Conservation (phyloP, 768 basidiomycete genomes). For the Tremella fuciformis region DNA sequence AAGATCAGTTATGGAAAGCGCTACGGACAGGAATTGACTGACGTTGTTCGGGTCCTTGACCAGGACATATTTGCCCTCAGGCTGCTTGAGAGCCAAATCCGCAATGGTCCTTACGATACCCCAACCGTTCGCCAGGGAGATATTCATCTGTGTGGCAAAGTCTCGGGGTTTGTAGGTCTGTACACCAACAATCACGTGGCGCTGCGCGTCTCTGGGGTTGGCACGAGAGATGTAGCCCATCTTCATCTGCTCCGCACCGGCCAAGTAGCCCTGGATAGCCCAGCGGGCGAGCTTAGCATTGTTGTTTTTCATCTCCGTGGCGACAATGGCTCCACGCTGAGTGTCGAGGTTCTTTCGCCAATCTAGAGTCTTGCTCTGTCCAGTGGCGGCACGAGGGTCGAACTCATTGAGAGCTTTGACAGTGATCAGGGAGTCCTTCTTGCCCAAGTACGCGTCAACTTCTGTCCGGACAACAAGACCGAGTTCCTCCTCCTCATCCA, state of each 20-base stretch:
- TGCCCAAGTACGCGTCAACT: constrained; percentile 77
- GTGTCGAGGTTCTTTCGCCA: constrained; percentile 97
- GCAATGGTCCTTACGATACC: constrained; percentile 94
- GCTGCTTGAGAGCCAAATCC: constrained; percentile 92
- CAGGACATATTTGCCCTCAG: constrained; percentile 95
- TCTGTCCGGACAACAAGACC: constrained; percentile 93
- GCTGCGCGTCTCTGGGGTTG: constrained; percentile 88
- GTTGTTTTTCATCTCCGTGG: constrained; percentile 99
- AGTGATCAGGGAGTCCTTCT: constrained; percentile 70
- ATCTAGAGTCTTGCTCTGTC: constrained; percentile 93
- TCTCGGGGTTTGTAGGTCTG: constrained; percentile 91
- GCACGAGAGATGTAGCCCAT: constrained; percentile 98
- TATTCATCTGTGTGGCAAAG: constrained; percentile 90
- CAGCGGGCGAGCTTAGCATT: constrained; percentile 95
- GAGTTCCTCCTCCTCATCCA: constrained; percentile 74
- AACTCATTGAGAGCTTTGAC: constrained; percentile 97
- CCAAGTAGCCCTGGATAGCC: constrained; percentile 91
- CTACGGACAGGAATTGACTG: constrained; percentile 35
- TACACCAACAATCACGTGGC: constrained; percentile 92
- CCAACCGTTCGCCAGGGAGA: constrained; percentile 94
- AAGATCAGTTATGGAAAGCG: background rate
- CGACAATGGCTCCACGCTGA: constrained; percentile 94
- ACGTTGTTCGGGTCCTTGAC: constrained; percentile 99
- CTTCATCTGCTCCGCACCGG: constrained; percentile 94
- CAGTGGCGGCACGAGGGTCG: constrained; percentile 74